Base-by-base conservation (phyloP, 805 yeast genomes). In the Zygoascus biomembranicola region DNA sequence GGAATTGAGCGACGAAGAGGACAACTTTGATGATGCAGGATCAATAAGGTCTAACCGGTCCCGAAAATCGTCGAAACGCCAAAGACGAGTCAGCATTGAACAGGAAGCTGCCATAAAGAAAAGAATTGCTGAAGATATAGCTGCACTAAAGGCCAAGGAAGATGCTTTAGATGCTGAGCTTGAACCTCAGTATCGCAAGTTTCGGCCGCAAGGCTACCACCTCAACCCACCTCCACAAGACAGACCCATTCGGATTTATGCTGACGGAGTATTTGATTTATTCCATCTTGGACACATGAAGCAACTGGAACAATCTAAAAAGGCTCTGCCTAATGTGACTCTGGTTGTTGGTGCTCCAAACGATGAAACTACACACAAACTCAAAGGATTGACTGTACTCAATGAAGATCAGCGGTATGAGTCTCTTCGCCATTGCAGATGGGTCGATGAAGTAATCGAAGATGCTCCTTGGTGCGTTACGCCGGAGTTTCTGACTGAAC, bases 271-370 rank as follows among this genome's bases (percentile, higher is more conserved):
- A 18, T 94, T 94, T 73, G 99, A 94, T 70, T 73, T 94, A 57
- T 94, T 94, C 73, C 99, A 94, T 70, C 69, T 94, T 64, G 99
- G 99, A 23, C 99, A 94, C 67, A 94, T 94, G 99, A 82, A 90
- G 65, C 99, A 94, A 69, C 76, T 94, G 62, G 98, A 94, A 66
- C 99, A 94, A 71, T 92, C 98, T 62, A 92, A 94, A 64, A 90
- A 92, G 68, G 80, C 96, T 14, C 82, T 94, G 57, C 85, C 87
- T 11, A 88, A 88, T 62, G 96, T 87, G 32, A 77, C 80, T 53
- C 76, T 94, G 63, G 90, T 94, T 28, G 88, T 92, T 63, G 99
- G 99, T 47, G 78, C 92, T 19, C 97, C 98, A 14, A 82, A 86
- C 49, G 99, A 94, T 67, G 76, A 78, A 50, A 90, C 87, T 62